Conservation (phyloP, 306 rosid genomes). For the Cucumis sativus region Cucumber_9930_V3 NC_026660.2:27968501-27969000, state of each 20-base stretch:
- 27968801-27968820: background rate
- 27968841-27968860: background rate
- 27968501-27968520: conserved; percentile 29
- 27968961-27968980: background rate
- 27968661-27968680: conserved; percentile 27
- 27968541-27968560: conserved; percentile 38
- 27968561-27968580: conserved; percentile 23
- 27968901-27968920: background rate
- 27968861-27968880: background rate
- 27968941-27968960: background rate
- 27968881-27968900: background rate
- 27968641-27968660: conserved; percentile 31
- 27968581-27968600: conserved; percentile 31
- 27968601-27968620: conserved; percentile 37
- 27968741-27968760: conserved; percentile 40
- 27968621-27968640: conserved; percentile 29
- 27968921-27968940: background rate
- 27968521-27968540: conserved; percentile 40
- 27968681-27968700: conserved; percentile 10
- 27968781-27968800: conserved; percentile 16
- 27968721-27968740: conserved; percentile 25
- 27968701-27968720: conserved; percentile 26
- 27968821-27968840: background rate
- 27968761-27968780: conserved; percentile 13
- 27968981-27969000: background rate